Evolutionary conservation across 2,329 filamentous ascomycete species (phyloP).

Genomic region (Fusarium pseudograminearum): DNA sequence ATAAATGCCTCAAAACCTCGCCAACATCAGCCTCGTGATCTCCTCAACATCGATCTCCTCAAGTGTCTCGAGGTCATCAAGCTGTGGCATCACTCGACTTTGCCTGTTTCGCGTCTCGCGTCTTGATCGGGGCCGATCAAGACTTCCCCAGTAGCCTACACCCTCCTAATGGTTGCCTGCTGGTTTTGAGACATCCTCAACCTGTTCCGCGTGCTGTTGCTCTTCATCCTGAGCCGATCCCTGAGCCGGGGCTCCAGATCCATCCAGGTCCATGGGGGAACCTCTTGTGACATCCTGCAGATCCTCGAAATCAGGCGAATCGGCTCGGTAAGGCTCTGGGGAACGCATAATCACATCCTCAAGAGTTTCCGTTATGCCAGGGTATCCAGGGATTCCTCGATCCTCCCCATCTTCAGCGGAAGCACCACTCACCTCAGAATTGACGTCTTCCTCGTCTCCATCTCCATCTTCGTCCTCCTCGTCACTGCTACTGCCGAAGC

Average conservation of each 20-base stretch:
- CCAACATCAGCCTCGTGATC: constrained; percentile 43
- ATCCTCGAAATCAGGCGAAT: constrained; percentile 39
- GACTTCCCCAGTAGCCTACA: constrained; percentile 28
- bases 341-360: constrained; percentile 52
- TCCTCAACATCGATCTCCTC: constrained; percentile 49
- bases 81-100: constrained; percentile 10
- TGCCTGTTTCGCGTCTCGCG: constrained; percentile 16
- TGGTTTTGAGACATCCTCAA: constrained; percentile 38
- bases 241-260: constrained; percentile 18
- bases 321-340: constrained; percentile 46
- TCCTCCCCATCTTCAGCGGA: constrained; percentile 50
- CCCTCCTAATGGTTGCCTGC: constrained; percentile 40
- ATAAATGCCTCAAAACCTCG: constrained; percentile 41
- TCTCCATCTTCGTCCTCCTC: constrained; percentile 97
- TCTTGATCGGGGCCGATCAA: constrained; percentile 28
- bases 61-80: constrained; percentile 48
- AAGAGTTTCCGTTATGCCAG: constrained; percentile 45
- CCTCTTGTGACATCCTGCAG: constrained; percentile 38
- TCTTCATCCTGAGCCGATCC: constrained; percentile 25
- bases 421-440: constrained; percentile 71
- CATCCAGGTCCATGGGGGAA: constrained; percentile 41
- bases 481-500: constrained; percentile 94
- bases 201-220: constrained; percentile 37
- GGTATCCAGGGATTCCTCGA: constrained; percentile 47
- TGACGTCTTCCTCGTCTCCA: constrained; percentile 81